phyloP scores from a whole-genome alignment of 2,329 filamentous ascomycete genomes.

The Fusarium succisae region DNA sequence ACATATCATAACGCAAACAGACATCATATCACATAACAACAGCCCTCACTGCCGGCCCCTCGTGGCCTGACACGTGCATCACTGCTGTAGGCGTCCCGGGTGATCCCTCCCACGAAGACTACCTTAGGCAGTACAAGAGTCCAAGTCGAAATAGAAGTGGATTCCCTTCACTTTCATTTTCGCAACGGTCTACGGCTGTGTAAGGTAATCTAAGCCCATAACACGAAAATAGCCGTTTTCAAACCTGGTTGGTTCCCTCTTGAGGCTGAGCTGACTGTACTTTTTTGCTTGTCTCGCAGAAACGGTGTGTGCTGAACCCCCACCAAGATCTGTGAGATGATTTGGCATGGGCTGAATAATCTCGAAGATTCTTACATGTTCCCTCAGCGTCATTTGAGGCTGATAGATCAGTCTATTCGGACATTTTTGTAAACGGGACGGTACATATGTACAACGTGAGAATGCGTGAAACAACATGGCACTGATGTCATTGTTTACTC shows the following conservation, averaged over 20 bases:
- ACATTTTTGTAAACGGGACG: background rate
- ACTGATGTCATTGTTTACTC: conserved; percentile 28
- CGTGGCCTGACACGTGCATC: conserved; percentile 49
- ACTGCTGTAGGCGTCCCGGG: conserved; percentile 26
- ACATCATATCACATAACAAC: background rate
- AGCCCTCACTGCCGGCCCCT: conserved; percentile 34
- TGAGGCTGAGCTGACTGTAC: background rate
- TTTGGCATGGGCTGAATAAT: conserved; percentile 11
- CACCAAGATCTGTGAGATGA: conserved; percentile 3
- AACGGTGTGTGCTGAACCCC: background rate
- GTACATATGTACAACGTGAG: background rate
- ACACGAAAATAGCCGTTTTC: conserved; percentile 12
- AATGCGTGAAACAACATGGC: conserved; percentile 4
- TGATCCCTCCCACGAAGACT: conserved; percentile 21
- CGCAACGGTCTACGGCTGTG: conserved; percentile 18
- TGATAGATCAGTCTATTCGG: background rate
- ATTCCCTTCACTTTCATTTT: background rate
- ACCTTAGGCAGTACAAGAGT: background rate
- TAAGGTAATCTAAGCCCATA: conserved; percentile 1
- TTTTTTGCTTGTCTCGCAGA: background rate
- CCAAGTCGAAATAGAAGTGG: background rate
- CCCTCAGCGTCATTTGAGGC: background rate
- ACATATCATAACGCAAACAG: background rate
- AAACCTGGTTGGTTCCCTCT: conserved; percentile 27
- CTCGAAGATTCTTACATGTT: conserved; percentile 18